Evolutionary conservation across 73 alveolate genomes (phyloP).

Genomic region (Symbiodinium natans): DNA sequence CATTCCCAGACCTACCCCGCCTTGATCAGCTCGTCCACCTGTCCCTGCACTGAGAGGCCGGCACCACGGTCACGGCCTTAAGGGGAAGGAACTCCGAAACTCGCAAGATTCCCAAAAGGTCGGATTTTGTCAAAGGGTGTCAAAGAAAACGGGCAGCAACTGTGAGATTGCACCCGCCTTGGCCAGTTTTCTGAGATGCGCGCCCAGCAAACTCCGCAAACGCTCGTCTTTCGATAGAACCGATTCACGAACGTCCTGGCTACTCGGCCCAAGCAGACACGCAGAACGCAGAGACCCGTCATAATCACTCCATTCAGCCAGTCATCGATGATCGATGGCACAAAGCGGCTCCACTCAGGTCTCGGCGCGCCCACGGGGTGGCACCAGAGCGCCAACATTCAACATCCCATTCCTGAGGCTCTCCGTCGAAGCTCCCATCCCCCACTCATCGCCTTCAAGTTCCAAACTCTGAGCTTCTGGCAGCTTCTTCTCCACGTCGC

Average conservation of each 20-base stretch:
- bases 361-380: not conserved
- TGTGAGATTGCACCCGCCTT: not conserved
- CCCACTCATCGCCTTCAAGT: not conserved
- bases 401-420: conserved; percentile 95
- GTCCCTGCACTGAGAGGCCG: conserved; percentile 74
- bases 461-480: not conserved
- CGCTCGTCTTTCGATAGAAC: conserved; percentile 69
- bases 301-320: too few relatives aligned
- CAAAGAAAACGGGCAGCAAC: not conserved
- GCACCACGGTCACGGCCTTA: conserved; percentile 72
- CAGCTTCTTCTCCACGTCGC: conserved; percentile 75
- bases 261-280: not conserved
- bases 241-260: conserved; percentile 51
- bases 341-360: too few relatives aligned
- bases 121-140: too few relatives aligned
- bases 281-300: not conserved
- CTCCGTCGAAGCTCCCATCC: conserved; percentile 93
- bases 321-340: too few relatives aligned
- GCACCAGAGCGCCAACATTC: conserved; percentile 61
- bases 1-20: not conserved
- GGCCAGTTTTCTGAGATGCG: not conserved
- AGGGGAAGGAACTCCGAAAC: not conserved
- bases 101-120: not conserved
- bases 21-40: conserved; percentile 83
- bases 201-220: conserved; percentile 19